Evolutionary conservation across 495 filamentous ascomycete genomes (phyloP).

Genomic region (Parathielavia appendiculata): DNA sequence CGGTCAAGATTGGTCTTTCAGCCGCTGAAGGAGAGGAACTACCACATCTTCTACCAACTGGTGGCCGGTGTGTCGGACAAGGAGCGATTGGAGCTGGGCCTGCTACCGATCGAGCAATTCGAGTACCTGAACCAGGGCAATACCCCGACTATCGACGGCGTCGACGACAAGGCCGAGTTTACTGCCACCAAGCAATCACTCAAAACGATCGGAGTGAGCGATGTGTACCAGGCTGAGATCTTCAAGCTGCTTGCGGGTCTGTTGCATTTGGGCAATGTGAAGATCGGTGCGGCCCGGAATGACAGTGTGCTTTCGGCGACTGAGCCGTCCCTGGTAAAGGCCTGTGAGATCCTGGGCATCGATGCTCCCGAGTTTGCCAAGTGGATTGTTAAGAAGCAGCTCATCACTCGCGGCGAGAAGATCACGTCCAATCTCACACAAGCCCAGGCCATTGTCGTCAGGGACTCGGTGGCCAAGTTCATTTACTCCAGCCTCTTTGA

Average conservation of each 20-base stretch:
- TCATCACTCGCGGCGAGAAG: conserved; percentile 94
- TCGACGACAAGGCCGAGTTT: conserved; percentile 95
- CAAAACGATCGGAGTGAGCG: conserved; percentile 77
- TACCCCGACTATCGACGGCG: conserved; percentile 81
- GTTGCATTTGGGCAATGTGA: conserved; percentile 92
- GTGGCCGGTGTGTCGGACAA: conserved; percentile 87
- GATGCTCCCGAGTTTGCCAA: conserved; percentile 84
- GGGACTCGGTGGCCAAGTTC: conserved; percentile 97
- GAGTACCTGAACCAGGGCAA: conserved; percentile 96
- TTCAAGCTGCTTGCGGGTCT: conserved; percentile 89
- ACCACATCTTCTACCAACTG: conserved; percentile 98
- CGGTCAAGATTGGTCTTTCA: conserved; percentile 97
- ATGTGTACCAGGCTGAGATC: conserved; percentile 70
- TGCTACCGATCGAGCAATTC: conserved; percentile 82
- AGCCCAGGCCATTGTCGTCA: conserved; percentile 88
- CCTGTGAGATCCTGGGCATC: conserved; percentile 84
- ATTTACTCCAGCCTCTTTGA: conserved; percentile 98
- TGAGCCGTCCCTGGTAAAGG: conserved; percentile 75
- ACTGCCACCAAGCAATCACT: conserved; percentile 79
- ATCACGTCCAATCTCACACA: conserved; percentile 94
- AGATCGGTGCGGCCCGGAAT: conserved; percentile 82
- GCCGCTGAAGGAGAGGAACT: conserved; percentile 94
- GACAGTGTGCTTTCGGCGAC: conserved; percentile 77
- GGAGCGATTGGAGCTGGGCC: conserved; percentile 69
- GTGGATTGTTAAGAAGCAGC: conserved; percentile 99